Evolutionary conservation across 495 filamentous ascomycete species (phyloP).

Genomic region (Astrocystis sublimbata): DNA sequence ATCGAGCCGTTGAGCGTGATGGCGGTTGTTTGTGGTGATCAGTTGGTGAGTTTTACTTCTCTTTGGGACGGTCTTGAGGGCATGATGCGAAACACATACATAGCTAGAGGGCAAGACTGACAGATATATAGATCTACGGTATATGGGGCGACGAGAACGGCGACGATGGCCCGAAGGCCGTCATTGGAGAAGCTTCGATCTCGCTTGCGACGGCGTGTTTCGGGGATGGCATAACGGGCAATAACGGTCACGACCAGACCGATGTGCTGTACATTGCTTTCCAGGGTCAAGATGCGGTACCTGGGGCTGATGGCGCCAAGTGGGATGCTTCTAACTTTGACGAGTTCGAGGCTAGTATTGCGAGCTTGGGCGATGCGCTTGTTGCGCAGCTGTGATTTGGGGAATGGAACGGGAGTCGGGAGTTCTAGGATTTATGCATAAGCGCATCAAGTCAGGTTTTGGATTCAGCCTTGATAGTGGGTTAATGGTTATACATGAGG

Average conservation of each 20-base stretch:
- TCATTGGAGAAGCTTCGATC: constrained; percentile 60
- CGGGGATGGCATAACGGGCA: constrained; percentile 45
- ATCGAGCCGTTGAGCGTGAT: constrained; percentile 63
- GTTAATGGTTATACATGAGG: no score
- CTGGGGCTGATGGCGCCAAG: constrained; percentile 47
- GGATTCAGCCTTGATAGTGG: no score
- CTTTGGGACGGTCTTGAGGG: neutral
- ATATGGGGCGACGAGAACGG: constrained; percentile 69
- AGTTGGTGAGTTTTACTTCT: constrained; percentile 46
- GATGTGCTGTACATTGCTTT: constrained; percentile 63
- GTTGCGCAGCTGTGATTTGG: constrained; percentile 18
- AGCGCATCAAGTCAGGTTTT: no score
- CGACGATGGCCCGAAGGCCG: constrained; percentile 42
- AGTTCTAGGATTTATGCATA: no score
- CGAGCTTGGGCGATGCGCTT: constrained; percentile 47
- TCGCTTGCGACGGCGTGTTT: constrained; percentile 62
- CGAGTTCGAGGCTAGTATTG: constrained; percentile 54
- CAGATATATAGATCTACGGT: constrained; percentile 55
- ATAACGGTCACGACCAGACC: constrained; percentile 51
- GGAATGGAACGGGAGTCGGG: no score
- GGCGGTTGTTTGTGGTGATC: constrained; percentile 60
- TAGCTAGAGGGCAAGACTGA: neutral
- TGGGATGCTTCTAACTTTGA: constrained; percentile 48
- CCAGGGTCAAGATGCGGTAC: constrained; percentile 48
- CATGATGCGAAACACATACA: neutral